phyloP scores from a whole-genome alignment of 1,284 basidiomycete genomes.

The Wolfiporia cocos region DNA sequence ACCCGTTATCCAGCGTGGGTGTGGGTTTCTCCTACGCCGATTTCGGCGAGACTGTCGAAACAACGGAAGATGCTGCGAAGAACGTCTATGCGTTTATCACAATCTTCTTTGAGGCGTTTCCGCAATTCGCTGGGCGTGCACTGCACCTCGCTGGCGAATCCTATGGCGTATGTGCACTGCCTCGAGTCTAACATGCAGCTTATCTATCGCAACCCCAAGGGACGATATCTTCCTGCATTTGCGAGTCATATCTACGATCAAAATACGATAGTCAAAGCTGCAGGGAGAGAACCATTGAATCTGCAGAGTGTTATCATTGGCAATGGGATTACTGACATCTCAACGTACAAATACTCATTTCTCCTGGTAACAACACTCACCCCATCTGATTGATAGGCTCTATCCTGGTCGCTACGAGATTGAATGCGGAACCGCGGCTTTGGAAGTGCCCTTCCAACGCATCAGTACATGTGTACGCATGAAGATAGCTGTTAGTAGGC shows the following conservation, averaged over 20 bases:
- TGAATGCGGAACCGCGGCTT: conserved; percentile 50
- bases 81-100: conserved; percentile 68
- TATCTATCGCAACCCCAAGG: too few species aligned
- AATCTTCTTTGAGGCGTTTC: conserved; percentile 74
- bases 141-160: conserved; percentile 72
- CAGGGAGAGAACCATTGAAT: conserved; percentile 62
- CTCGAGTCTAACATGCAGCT: too few species aligned
- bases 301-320: conserved; percentile 59
- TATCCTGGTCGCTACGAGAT: conserved; percentile 60
- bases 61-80: conserved; percentile 67
- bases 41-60: conserved; percentile 49
- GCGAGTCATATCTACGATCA: conserved; percentile 76
- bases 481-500: conserved; percentile 46
- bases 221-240: conserved; percentile 78
- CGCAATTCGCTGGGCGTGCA: conserved; percentile 55
- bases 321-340: conserved; percentile 59
- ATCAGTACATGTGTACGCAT: conserved; percentile 55
- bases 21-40: conserved; percentile 64
- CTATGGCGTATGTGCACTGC: conserved; percentile 40
- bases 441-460: conserved; percentile 50
- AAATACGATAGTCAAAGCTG: conserved; percentile 48
- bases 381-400: conserved; percentile 39
- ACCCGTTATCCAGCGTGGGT: conserved; percentile 34
- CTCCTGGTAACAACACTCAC: too few species aligned
- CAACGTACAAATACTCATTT: too few species aligned